These are phyloP conservation scores for Neltuma alba DNA, from an alignment of 306 rosid species.

Conservation along the genomic window DNA sequence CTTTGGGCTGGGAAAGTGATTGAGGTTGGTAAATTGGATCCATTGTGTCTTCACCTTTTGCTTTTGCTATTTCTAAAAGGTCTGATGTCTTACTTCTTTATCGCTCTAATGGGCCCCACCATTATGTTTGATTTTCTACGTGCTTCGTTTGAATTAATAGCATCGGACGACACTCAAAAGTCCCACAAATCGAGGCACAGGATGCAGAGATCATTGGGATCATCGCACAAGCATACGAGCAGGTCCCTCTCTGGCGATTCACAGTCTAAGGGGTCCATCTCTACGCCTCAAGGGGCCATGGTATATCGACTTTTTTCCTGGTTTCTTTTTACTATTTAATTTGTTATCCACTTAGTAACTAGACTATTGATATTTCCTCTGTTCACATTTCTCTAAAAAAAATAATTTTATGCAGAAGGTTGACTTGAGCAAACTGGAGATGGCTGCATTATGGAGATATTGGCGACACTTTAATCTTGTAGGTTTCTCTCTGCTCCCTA, in stretches of 20 bases:
- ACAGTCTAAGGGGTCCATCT: conserved; percentile 84
- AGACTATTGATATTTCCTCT: conserved; percentile 25
- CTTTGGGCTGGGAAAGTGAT: conserved; percentile 49
- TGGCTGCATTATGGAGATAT: conserved; percentile 97
- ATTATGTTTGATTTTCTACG: conserved; percentile 43
- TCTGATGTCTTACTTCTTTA: conserved; percentile 51
- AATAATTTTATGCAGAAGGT: conserved; percentile 62
- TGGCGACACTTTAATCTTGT: conserved; percentile 98
- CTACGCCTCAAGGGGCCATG: conserved; percentile 77
- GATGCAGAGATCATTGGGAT: conserved; percentile 81
- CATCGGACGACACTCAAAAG: conserved; percentile 90
- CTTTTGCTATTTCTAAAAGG: conserved; percentile 50
- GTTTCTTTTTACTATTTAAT: conserved; percentile 19
- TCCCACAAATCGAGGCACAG: conserved; percentile 92
- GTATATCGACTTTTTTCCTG: conserved; percentile 52
- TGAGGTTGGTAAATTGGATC: conserved; percentile 81
- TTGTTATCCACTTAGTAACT: conserved; percentile 9
- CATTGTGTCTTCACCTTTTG: conserved; percentile 62
- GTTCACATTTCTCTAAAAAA: neutral
- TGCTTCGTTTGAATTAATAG: conserved; percentile 52
- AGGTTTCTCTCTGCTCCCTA: conserved; percentile 28
- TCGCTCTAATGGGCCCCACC: conserved; percentile 50
- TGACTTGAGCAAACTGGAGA: conserved; percentile 89
- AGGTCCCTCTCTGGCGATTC: conserved; percentile 93
- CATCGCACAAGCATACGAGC: conserved; percentile 85